Evolutionary conservation across 192 early-diverging fungal genomes (phyloP), one percentile per base, ranked within the genome.

Genomic region (Oehlia diaphana): DNA sequence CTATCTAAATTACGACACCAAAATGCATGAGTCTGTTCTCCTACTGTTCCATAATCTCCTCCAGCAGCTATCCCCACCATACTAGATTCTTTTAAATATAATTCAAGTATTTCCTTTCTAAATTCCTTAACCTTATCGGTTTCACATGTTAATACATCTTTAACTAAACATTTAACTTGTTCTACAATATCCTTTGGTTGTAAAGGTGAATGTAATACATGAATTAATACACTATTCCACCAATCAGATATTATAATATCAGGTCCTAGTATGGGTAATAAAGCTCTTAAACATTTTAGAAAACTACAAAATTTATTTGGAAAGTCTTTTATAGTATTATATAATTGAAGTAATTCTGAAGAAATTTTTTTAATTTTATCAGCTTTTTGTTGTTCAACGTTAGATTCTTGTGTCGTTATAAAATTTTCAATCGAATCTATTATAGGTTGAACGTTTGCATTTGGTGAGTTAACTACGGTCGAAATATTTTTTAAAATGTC

Each of bases 181-280:
- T 76, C 75, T 9, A 76, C 39, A 65, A 65, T 76, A n/a, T 65
- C 61, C 26, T 76, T 76, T 19, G 75, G 61, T 26, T 76, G 75
- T 23, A 44, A 23, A n/a, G 61, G 62, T 14, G 75, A 64, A 33
- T 83, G 77, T 3, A 86, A 74, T 6, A 81, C 78, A 1, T 80
- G 82, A 63, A 81, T 61, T 35, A 86, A 81, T 13, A 86, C 76
- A 12, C 72, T 74, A 63, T 83, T 78, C 82, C 82, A 86, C 82
- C 82, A 86, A 49, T 86, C 82, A 2, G 73, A 2, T 23, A 86
- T 83, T 31, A 86, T 44, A 33, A 82, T 71, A 28, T 81, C 82
- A 9, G 84, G 82, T 14, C 79, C 79, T 63, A 86, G 67, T 26
- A 86, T 82, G 1, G 84, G 84, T 7, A 86, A 50, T 23, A 83